Base-by-base conservation (phyloP, 1,284 basidiomycete species). In the Agaricales sp. region DNA sequence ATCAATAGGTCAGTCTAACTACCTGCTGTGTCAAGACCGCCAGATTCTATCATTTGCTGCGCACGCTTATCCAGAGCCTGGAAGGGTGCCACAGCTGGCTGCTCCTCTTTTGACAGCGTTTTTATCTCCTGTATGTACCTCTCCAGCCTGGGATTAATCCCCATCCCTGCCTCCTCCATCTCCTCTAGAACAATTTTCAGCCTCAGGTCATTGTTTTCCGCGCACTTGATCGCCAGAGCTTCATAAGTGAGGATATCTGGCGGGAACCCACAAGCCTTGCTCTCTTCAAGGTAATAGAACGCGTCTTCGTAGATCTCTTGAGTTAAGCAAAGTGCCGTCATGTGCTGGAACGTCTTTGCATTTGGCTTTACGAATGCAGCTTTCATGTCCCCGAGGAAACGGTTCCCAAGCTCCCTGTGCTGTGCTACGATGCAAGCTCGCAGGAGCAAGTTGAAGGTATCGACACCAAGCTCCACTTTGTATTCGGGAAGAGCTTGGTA, bases 221-320 rank as follows among this genome's bases (percentile, higher is more conserved):
- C 62, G 58, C 86, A 90, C 59, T 74, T 81, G 45, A 69, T 66
- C 41, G 82, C 67, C 51, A 93, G 66, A 0, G 68, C 64, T 26
- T 75, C 69, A 64, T 92, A 93, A n/a, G 82, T 63, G 1, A 57
- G 56, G 35, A 61, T 57, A 1, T 77, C 63, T 1, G 89, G 88
- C 26, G 69, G 61, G 60, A 78, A 68, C 12, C 70, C 70, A 45
- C 72, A 73, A 0, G 69, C 64, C 63, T 92, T 92, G 83, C 90
- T 87, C 67, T 89, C 83, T 61, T 92, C 89, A 24, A 93, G 74
- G 62, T 87, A 91, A 63, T 80, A 84, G 67, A 93, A 93, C 0
- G 89, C 88, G 57, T 90, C 85, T 59, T 92, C 89, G 63, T 91
- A 93, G 2, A 67, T 70, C 12, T 73, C 61, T 58, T 88, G 83